phyloP scores from a whole-genome alignment of 2,329 filamentous ascomycete species.

The Pseudogymnoascus sp. region DNA sequence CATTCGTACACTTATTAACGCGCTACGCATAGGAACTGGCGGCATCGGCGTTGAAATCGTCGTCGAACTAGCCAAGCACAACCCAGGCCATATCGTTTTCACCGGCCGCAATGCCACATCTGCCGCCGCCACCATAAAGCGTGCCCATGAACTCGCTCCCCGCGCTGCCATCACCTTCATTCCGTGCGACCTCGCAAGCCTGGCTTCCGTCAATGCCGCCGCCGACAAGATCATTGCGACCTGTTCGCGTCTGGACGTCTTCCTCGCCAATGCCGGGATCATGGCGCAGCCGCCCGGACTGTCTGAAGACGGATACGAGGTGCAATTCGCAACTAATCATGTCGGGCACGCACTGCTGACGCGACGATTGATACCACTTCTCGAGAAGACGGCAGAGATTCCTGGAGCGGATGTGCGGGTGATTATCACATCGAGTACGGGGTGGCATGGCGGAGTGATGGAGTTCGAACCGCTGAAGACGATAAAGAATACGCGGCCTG shows the following conservation, averaged over 20 bases:
- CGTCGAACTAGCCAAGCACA: conserved; percentile 33
- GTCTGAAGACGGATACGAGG: conserved; percentile 39
- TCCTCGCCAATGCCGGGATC: conserved; percentile 39
- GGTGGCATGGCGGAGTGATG: conserved; percentile 20
- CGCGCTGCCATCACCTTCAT: conserved; percentile 29
- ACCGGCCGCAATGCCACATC: conserved; percentile 30
- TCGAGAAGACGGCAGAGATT: conserved; percentile 23
- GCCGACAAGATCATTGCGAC: conserved; percentile 30
- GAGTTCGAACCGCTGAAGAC: conserved; percentile 27
- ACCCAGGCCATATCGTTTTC: conserved; percentile 32
- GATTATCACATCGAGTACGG: conserved; percentile 15
- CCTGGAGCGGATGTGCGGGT: conserved; percentile 18
- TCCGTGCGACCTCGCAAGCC: conserved; percentile 36
- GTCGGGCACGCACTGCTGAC: conserved; percentile 39
- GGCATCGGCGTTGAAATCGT: conserved; percentile 39
- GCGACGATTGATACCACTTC: conserved; percentile 29
- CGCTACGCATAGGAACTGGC: conserved; percentile 20
- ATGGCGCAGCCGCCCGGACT: conserved; percentile 32
- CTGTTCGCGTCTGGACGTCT: conserved; percentile 33
- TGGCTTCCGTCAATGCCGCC: conserved; percentile 35
- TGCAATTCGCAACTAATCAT: conserved; percentile 42
- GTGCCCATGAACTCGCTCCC: conserved; percentile 27
- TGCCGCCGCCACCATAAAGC: conserved; percentile 31
- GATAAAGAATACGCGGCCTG: conserved; percentile 11
- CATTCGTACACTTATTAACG: background rate